These are phyloP conservation scores for Candida labiduridarum DNA, from an alignment of 1,139 yeast species.

Conservation along the genomic window DNA sequence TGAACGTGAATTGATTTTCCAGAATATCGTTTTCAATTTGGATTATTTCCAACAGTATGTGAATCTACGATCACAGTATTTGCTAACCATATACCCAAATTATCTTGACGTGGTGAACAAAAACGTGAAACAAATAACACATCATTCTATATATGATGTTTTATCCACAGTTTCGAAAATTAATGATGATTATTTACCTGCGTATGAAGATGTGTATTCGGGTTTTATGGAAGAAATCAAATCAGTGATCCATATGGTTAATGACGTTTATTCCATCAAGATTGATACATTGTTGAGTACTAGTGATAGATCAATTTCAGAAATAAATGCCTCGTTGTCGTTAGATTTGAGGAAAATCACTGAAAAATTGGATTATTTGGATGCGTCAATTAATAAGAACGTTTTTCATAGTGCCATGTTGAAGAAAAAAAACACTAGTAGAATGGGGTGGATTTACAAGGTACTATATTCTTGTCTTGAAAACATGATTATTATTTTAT, in stretches of 20 bases:
- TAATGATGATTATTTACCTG: constrained; percentile 40
- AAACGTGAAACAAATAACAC: constrained; percentile 24
- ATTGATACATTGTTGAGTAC: constrained; percentile 68
- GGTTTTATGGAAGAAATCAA: constrained; percentile 40
- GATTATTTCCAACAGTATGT: constrained; percentile 20
- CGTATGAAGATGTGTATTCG: constrained; percentile 35
- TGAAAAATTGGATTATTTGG: constrained; percentile 65
- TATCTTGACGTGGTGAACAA: constrained; percentile 22
- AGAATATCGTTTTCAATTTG: constrained; percentile 11
- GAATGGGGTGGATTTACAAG: constrained; percentile 30
- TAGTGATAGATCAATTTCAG: constrained; percentile 79
- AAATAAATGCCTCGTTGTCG: constrained; percentile 78
- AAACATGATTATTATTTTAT: constrained; percentile 55
- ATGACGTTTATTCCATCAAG: constrained; percentile 48
- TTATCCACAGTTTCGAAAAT: constrained; percentile 29
- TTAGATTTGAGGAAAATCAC: constrained; percentile 70
- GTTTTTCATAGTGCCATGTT: background rate
- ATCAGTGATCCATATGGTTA: constrained; percentile 40
- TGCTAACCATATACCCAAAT: constrained; percentile 33
- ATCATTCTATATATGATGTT: constrained; percentile 26
- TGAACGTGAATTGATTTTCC: constrained; percentile 15
- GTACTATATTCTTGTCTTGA: constrained; percentile 44
- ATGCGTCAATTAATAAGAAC: constrained; percentile 34
- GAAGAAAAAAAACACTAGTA: constrained; percentile 9
- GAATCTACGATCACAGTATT: constrained; percentile 27